These are phyloP conservation scores for Astrocystis sublimbata DNA, from an alignment of 495 filamentous ascomycete species.

Conservation along the genomic window DNA sequence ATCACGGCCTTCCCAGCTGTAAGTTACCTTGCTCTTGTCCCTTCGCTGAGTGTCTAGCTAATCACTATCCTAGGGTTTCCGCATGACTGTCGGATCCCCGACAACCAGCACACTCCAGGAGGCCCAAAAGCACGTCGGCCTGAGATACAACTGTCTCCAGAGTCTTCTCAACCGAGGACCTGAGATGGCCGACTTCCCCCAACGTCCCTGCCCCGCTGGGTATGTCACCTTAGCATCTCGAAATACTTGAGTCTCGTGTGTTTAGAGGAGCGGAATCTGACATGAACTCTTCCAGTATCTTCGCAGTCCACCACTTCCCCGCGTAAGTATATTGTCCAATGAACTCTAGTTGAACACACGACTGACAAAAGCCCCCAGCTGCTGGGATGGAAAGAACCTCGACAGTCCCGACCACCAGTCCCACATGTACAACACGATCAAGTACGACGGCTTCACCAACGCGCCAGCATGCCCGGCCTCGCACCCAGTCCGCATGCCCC, in stretches of 20 bases:
- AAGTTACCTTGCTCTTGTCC: slow-evolving; percentile 18
- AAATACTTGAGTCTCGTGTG: background rate
- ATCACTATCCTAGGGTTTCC: slow-evolving; percentile 46
- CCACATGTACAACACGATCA: slow-evolving; percentile 52
- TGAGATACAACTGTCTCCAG: slow-evolving; percentile 51
- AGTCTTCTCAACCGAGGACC: slow-evolving; percentile 43
- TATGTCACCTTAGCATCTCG: slow-evolving; percentile 4
- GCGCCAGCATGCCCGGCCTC: slow-evolving; percentile 50
- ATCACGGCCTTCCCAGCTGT: slow-evolving; percentile 52
- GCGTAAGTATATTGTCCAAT: slow-evolving; percentile 33
- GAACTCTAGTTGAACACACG: too few species aligned
- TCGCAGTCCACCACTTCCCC: slow-evolving; percentile 56
- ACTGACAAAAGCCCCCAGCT: slow-evolving; percentile 32
- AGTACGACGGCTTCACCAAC: slow-evolving; percentile 40
- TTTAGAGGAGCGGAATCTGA: background rate
- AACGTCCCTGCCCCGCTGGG: slow-evolving; percentile 44
- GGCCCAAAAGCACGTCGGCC: slow-evolving; percentile 39
- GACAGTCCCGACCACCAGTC: slow-evolving; percentile 58
- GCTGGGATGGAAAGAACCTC: slow-evolving; percentile 62
- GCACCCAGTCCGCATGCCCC: slow-evolving; percentile 45
- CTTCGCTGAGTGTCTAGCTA: background rate
- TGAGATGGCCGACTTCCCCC: slow-evolving; percentile 51
- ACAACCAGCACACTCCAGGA: slow-evolving; percentile 34
- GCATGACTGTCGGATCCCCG: slow-evolving; percentile 55
- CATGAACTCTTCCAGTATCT: slow-evolving; percentile 27